Evolutionary conservation across 1,284 basidiomycete genomes (phyloP).

Genomic region (Microbotryum silenes-acaulis): DNA sequence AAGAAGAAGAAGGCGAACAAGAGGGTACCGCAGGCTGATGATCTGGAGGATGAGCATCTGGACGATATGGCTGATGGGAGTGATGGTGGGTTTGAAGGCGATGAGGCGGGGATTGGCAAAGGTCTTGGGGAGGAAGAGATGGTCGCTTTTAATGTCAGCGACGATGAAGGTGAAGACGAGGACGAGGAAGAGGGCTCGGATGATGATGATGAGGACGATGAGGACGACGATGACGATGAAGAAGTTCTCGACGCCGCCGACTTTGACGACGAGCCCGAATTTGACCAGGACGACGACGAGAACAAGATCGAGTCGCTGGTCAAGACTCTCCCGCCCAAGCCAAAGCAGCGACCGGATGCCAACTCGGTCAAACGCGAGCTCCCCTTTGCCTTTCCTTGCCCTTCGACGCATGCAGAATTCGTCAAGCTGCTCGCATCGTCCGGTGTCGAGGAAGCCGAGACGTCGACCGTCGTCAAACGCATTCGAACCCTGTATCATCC

Average conservation of each 20-base stretch:
- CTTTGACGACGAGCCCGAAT: conserved; percentile 19
- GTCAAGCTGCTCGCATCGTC: conserved; percentile 63
- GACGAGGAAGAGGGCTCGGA: conserved; percentile 19
- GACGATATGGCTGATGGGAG: conserved; percentile 37
- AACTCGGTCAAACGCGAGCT: conserved; percentile 27
- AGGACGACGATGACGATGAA: conserved; percentile 36
- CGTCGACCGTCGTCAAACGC: conserved; percentile 78
- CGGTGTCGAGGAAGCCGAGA: conserved; percentile 50
- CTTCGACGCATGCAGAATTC: conserved; percentile 76
- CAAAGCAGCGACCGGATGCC: conserved; percentile 19
- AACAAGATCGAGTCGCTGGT: conserved; percentile 39
- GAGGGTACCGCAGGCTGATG: conserved; percentile 59
- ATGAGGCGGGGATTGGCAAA: conserved; percentile 21
- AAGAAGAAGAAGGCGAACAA: conserved; percentile 42
- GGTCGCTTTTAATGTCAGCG: conserved; percentile 3
- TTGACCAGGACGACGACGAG: conserved; percentile 38
- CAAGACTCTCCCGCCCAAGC: conserved; percentile 9
- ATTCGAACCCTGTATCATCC: conserved; percentile 88
- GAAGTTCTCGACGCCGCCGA: conserved; percentile 41
- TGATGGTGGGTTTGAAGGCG: conserved; percentile 30
- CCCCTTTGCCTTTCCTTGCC: conserved; percentile 61
- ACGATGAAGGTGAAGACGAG: conserved; percentile 6
- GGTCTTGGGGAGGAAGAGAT: conserved; percentile 6
- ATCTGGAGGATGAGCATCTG: conserved; percentile 83
- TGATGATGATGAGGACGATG: conserved; percentile 35